Evolutionary conservation across 345 rosid genomes (phyloP), one percentile per base, ranked within the genome.

Genomic region (Psidium guajava): DNA sequence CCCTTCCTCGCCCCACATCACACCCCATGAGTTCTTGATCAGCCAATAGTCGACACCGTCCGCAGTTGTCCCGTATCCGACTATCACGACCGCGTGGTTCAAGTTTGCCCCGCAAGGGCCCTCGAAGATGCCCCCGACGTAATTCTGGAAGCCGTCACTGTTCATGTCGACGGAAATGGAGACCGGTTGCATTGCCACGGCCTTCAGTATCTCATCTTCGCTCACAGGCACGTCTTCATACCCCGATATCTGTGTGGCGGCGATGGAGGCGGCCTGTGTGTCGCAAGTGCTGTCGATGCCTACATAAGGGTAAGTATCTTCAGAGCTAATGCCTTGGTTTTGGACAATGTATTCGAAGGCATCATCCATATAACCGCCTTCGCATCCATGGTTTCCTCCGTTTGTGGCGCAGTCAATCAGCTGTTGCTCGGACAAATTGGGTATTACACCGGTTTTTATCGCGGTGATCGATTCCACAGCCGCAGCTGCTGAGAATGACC

Each of bases 101-200:
- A 92, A 84, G 3, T 22, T 14, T 9, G 55, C 77, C 22, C 88
- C 89, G 82, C 94, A 92, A 3, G 50, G 82, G 83, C 91, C 90
- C 2, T 42, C 83, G 74, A 88, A 91, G 44, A 93, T 21, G 25
- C 95, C 95, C 0, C 85, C 28, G 1, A 56, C 54, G 55, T 93
- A 94, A 8, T 82, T 56, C 54, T 55, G 86, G 83, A 93, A 92
- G 22, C 53, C 83, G 2, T 2, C 7, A 16, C 87, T 83, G 5
- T 42, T 49, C 5, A 89, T 90, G 51, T 91, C 89, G 18, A 93
- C 52, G 44, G 88, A 88, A 28, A 90, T 91, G 0, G 94, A 87
- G 7, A 95, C 93, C 40, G 98, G 96, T 51, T 94, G 96, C 85
- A 85, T 90, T 10, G 92, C 91, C 8, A 88, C 96, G 1, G 91